Conservation (phyloP, 768 basidiomycete species). For the Agrocybe chaxingu region DNA sequence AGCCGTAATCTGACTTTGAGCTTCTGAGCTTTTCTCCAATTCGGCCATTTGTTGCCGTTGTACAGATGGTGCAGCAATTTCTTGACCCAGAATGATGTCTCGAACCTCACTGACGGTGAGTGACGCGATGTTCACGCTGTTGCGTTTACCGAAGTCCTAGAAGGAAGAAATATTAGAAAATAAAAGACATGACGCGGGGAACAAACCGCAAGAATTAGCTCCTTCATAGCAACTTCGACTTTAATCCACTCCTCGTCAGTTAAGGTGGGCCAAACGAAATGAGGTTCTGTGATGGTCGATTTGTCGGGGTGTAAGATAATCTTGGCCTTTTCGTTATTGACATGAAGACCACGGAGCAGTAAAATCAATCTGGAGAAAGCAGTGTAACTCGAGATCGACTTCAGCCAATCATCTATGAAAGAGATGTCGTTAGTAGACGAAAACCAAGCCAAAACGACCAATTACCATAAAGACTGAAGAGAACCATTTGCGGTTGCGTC, state of each 20-base stretch:
- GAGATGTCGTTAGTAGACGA: constrained; percentile 6
- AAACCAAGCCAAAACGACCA: not conserved
- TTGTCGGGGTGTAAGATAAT: constrained; percentile 97
- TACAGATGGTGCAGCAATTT: constrained; percentile 92
- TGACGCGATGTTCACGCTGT: constrained; percentile 98
- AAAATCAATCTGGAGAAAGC: constrained; percentile 98
- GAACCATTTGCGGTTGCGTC: constrained; percentile 98
- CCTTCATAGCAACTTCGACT: constrained; percentile 98
- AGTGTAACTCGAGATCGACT: constrained; percentile 97
- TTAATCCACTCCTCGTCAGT: constrained; percentile 98
- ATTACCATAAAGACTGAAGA: constrained; percentile 92
- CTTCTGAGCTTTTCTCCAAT: constrained; percentile 93
- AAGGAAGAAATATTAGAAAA: constrained; percentile 12
- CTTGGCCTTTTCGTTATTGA: constrained; percentile 99
- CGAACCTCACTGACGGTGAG: constrained; percentile 95
- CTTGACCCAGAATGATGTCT: constrained; percentile 98
- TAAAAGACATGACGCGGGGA: not conserved
- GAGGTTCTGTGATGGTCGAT: constrained; percentile 93
- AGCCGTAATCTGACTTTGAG: constrained; percentile 92
- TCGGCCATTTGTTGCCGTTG: constrained; percentile 99
- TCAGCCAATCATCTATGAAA: constrained; percentile 89
- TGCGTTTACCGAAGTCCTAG: constrained; percentile 97
- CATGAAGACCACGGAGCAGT: constrained; percentile 94
- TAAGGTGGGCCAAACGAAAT: constrained; percentile 96
- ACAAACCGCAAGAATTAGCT: constrained; percentile 84